Base-by-base conservation (phyloP, 306 rosid genomes). In the Prinsepia uniflora region DNA sequence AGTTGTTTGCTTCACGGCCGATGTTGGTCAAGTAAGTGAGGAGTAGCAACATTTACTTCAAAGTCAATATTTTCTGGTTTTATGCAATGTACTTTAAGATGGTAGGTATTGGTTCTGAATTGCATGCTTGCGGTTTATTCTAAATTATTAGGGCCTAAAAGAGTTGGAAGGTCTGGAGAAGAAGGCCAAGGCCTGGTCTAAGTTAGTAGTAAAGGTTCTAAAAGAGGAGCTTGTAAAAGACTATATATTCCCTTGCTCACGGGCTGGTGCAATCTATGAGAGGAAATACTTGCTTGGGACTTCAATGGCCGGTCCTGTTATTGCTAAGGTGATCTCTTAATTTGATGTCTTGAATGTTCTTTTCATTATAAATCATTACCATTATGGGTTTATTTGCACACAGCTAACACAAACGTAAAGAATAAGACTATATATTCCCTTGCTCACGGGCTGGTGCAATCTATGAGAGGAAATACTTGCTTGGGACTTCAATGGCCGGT, bases 401-500 rank as follows among this genome's bases (percentile, higher is more conserved):
- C 0, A 34, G 63, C 19, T 44, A 22, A 68, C 24, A 40, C 20
- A 53, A 42, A 42, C 22, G n/a, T n/a, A n/a, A n/a, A n/a, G n/a
- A n/a, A n/a, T n/a, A 70, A 67, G 99, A 95, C 52, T 95, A 71
- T 19, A 78, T 91, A 76, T 95, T 83, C 74, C 99, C 97, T 73
- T 95, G 99, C 82, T 82, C 87, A 69, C 85, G 96, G 50, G 99
- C 97, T 36, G 97, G 97, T 63, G 99, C 99, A 70, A 48, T 91
- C 73, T 91, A 89, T 78, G 99, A 95, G 79, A 91, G 97, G 79
- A 95, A 95, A 82, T 91, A 89, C 81, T 80, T 91, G 89, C 84
- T 91, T 20, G 99, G 99, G n/a, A 95, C 99, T 47, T 91, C 99
- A 48, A 95, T 95, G 97, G 99, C 97, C 24, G 95, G 97, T 59